A percentile compares a stretch with the other conserved stretches of the same genome.
Evolutionary conservation across 2,329 filamentous ascomycete species (phyloP).

Genomic region (Ophiocordyceps unilateralis): DNA sequence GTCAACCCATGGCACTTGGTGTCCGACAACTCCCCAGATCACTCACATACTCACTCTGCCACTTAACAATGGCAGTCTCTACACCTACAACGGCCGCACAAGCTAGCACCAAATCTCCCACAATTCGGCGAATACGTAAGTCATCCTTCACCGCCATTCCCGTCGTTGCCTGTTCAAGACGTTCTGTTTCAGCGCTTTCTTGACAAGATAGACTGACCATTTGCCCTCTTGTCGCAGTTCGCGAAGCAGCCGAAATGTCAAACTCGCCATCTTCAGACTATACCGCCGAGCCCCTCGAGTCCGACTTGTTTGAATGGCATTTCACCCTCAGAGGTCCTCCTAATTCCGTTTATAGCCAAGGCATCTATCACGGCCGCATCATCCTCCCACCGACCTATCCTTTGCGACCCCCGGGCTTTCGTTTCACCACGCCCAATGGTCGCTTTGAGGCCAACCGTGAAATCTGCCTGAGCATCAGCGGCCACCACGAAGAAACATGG

Average conservation of each 20-base stretch:
- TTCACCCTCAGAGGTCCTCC: slow-evolving; percentile 91
- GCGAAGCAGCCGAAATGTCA: slow-evolving; percentile 79
- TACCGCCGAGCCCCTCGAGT: slow-evolving; percentile 67
- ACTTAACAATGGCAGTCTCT: not conserved
- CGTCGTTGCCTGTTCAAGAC: not conserved
- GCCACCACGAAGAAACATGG: slow-evolving; percentile 97
- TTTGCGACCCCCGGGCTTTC: slow-evolving; percentile 82
- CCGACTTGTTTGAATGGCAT: slow-evolving; percentile 95
- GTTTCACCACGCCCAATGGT: slow-evolving; percentile 80
- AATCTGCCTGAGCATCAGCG: slow-evolving; percentile 86
- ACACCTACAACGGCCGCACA: slow-evolving; percentile 12
- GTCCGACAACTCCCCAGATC: too few relatives aligned
- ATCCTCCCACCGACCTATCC: slow-evolving; percentile 80
- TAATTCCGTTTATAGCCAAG: slow-evolving; percentile 57
- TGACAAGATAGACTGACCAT: not conserved
- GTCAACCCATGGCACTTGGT: too few relatives aligned
- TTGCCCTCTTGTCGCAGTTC: slow-evolving; percentile 36
- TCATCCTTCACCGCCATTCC: slow-evolving; percentile 4
- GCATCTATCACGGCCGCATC: slow-evolving; percentile 92
- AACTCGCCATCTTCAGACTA: slow-evolving; percentile 69
- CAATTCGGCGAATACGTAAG: slow-evolving; percentile 68
- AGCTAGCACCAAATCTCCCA: slow-evolving; percentile 63
- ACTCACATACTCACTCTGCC: too few relatives aligned
- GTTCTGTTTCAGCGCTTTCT: not conserved
- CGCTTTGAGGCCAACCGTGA: slow-evolving; percentile 93